These are phyloP conservation scores for Hyaloscypha finlandica DNA, from an alignment of 495 filamentous ascomycete species.

Conservation along the genomic window DNA sequence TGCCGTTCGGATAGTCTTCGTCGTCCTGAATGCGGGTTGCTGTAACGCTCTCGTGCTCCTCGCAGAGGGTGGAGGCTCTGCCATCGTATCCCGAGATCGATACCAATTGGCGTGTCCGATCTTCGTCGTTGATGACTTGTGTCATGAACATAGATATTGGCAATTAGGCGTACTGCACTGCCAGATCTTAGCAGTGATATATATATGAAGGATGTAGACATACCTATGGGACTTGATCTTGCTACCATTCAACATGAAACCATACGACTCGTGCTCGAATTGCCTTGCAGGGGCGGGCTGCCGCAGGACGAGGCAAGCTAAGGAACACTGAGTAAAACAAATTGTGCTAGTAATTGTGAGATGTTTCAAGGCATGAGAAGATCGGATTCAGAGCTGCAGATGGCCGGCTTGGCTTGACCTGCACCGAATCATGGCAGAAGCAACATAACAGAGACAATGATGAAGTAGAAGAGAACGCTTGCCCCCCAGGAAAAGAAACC, in stretches of 20 bases:
- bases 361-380: conserved; percentile 1
- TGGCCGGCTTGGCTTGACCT: not conserved
- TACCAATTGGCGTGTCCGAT: not conserved
- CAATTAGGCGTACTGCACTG: not conserved
- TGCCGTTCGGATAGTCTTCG: not conserved
- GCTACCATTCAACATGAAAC: not conserved
- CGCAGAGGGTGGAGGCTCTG: not conserved
- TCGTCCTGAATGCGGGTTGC: not conserved
- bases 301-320: not conserved
- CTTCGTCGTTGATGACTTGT: not conserved
- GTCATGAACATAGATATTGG: not conserved
- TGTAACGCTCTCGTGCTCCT: not conserved
- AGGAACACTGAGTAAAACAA: not conserved
- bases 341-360: conserved; percentile 7
- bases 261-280: not conserved
- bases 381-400: not conserved
- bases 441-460: not conserved
- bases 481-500: too few species aligned
- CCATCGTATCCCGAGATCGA: not conserved
- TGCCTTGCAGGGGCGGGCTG: not conserved
- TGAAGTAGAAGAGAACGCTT: not conserved
- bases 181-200: not conserved
- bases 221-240: not conserved
- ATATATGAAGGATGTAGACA: not conserved
- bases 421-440: not conserved